Evolutionary conservation across 2,329 filamentous ascomycete species (phyloP), one percentile per base, ranked within the genome.

Genomic region (Anthostomella pinea): DNA sequence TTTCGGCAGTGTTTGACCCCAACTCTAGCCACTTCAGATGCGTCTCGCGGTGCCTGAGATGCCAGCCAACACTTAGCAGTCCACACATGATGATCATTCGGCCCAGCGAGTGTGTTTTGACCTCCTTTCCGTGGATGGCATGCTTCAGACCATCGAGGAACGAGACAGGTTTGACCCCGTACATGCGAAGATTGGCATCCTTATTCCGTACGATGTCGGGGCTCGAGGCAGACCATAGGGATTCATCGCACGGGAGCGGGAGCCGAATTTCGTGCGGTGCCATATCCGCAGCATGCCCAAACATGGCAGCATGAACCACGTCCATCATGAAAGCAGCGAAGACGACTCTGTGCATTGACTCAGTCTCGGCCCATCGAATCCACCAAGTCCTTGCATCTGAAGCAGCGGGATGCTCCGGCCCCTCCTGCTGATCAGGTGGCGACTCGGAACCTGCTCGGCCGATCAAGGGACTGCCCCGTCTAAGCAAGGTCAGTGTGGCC

Each of bases 311-410:
- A 58, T 96, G 89, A 1, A 87, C 83, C 6, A 87, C 85, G 56
- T 96, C 89, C 55, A 95, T 79, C 54, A 95, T 85, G 58, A 95
- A 95, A 1, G 89, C 88, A 0, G 82, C 87, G 63, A 93, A 96
- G 1, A 90, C 88, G 2, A 87, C 87, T 35, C 89, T 75, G 42
- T 88, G 79, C 47, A 90, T 95, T 0, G 89, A 86, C 59, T 96
- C 89, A 1, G 85, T 87, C 18, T 86, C 86, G 35, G 93, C 89
- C 89, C 89, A 95, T 40, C 86, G 78, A 44, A 82, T 79, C 89
- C 89, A 96, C 69, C 83, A 89, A 1, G 63, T 63, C 18, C 61
- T 62, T 6, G 64, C 65, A 37, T 73, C 71, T 0, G 66, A 52
- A 0, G 56, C 52, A 4, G 56, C 53, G 8, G 52, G 48, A 3